These are phyloP conservation scores for Nicotiana attenuata DNA, from an alignment of 257 asterid species.

Conservation along the genomic window DNA sequence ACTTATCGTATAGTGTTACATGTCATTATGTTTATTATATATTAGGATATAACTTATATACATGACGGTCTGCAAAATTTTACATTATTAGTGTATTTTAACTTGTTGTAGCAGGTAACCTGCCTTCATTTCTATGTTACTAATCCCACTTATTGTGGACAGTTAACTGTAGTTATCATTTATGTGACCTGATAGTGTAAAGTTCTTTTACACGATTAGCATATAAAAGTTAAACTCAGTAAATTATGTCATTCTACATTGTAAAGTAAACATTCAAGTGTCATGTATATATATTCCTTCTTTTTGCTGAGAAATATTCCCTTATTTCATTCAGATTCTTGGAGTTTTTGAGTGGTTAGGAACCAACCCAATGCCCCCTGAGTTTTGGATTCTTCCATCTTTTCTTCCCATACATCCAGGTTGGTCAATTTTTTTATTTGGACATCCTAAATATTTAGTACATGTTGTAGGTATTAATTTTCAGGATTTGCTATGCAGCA, in stretches of 20 bases:
- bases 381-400: conserved; percentile 74
- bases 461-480: neutral
- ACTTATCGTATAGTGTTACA: too few relatives aligned
- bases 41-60: too few relatives aligned
- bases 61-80: neutral
- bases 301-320: neutral
- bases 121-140: neutral
- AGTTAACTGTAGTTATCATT: too few relatives aligned
- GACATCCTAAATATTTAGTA: neutral
- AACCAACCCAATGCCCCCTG: conserved; percentile 81
- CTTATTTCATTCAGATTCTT: conserved; percentile 34
- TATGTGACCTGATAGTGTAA: neutral
- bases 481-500: neutral
- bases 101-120: neutral
- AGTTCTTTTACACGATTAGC: neutral
- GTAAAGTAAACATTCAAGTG: neutral
- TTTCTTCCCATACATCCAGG: conserved; percentile 82
- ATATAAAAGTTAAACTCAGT: neutral
- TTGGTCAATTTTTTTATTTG: neutral
- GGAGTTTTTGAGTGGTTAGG: conserved; percentile 74
- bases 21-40: too few relatives aligned
- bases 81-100: neutral
- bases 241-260: neutral
- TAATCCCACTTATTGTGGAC: neutral
- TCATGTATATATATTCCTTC: neutral